Percentiles rank a stretch among this genome's conserved stretches.
Conservation (phyloP, 495 filamentous ascomycete genomes). For the Tirmania nivea region DNA sequence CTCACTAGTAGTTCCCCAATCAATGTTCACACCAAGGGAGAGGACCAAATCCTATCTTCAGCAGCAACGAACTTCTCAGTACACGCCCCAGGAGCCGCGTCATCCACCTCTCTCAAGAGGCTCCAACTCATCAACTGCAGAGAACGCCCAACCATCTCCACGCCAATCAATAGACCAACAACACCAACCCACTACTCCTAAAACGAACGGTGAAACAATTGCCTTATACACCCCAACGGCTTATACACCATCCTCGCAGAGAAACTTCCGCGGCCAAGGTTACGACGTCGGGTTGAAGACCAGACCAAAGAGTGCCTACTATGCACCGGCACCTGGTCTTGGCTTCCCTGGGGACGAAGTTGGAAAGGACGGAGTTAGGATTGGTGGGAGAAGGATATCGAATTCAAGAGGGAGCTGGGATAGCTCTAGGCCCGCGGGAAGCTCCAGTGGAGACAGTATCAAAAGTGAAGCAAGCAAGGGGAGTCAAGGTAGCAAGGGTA, state of each 20-base stretch:
- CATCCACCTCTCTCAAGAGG: neutral
- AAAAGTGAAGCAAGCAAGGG: constrained; percentile 7
- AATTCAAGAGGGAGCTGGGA: constrained; percentile 14
- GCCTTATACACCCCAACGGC: constrained; percentile 6
- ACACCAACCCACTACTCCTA: neutral
- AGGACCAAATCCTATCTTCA: neutral
- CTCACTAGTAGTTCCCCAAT: constrained; percentile 2
- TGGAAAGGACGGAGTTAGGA: neutral
- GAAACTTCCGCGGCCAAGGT: constrained; percentile 17
- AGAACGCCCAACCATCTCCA: neutral
- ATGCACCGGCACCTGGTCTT: constrained; percentile 8
- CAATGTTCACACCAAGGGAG: neutral
- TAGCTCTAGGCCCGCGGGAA: neutral
- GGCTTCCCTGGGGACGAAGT: constrained; percentile 7
- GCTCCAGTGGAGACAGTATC: neutral
- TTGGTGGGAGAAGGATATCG: neutral
- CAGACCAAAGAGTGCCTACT: constrained; percentile 16
- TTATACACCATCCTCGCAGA: constrained; percentile 15
- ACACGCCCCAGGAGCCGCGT: neutral
- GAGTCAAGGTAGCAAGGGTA: constrained; percentile 4
- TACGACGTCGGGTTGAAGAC: constrained; percentile 8
- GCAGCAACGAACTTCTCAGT: neutral
- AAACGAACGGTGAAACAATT: neutral
- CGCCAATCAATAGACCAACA: neutral
- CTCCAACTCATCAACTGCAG: neutral